Evolutionary conservation across 345 rosid genomes (phyloP).

Genomic region (Brassica rapa): DNA sequence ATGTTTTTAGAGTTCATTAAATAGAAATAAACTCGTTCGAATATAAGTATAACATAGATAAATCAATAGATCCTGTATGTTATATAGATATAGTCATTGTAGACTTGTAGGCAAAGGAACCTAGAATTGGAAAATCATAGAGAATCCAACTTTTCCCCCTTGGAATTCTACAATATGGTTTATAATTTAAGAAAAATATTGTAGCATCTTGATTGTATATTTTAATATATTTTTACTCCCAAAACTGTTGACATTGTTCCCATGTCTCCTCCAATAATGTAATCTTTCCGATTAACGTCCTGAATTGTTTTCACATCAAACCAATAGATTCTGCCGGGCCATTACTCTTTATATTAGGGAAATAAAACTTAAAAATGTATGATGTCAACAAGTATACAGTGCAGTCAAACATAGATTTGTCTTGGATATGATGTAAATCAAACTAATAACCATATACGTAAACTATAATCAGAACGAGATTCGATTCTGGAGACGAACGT

Average conservation of each 20-base stretch:
- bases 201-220: background rate
- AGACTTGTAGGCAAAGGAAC: conserved; percentile 26
- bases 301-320: conserved; percentile 11
- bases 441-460: background rate
- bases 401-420: conserved; percentile 10
- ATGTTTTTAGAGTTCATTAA: background rate
- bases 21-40: background rate
- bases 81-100: conserved; percentile 18
- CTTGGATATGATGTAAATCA: conserved; percentile 13
- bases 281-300: background rate
- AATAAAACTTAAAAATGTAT: background rate
- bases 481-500: background rate
- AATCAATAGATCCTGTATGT: background rate
- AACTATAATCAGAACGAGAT: conserved; percentile 11
- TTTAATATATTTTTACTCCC: conserved; percentile 12
- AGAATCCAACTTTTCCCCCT: conserved; percentile 34
- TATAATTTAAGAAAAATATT: conserved; percentile 21
- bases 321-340: conserved; percentile 25
- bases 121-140: conserved; percentile 28
- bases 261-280: conserved; percentile 27
- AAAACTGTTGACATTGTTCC: conserved; percentile 39
- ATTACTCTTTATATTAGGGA: conserved; percentile 3
- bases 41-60: background rate
- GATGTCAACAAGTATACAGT: conserved; percentile 7
- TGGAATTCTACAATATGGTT: conserved; percentile 36